Conservation (phyloP, 345 rosid genomes). For the Heritiera fomes region DNA sequence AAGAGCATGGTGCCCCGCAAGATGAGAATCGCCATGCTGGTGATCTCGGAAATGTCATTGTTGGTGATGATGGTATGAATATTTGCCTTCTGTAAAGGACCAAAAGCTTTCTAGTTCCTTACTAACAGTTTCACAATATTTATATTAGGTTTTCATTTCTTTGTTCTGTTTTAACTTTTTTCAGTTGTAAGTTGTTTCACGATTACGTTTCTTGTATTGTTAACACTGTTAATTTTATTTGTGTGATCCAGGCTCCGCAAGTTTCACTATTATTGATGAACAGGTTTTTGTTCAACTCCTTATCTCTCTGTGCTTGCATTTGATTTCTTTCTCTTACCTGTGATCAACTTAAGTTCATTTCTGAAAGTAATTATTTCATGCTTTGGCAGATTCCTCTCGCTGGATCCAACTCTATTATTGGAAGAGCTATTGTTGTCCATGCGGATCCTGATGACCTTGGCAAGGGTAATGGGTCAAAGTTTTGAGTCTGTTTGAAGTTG, state of each 20-base stretch:
- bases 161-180: not conserved
- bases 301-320: not conserved
- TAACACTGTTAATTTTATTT: conserved; percentile 13
- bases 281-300: conserved; percentile 41
- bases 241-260: conserved; percentile 58
- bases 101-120: not conserved
- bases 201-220: not conserved
- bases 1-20: conserved; percentile 89
- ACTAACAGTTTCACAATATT: not conserved
- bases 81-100: not conserved
- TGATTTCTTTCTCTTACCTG: conserved; percentile 6
- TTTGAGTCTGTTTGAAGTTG: not conserved
- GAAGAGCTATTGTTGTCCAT: conserved; percentile 95
- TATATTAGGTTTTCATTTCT: not conserved
- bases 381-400: conserved; percentile 68
- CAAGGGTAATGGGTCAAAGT: conserved; percentile 56
- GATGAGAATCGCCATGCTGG: conserved; percentile 94
- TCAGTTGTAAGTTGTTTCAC: not conserved
- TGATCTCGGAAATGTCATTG: conserved; percentile 80
- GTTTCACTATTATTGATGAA: conserved; percentile 57
- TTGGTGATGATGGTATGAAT: conserved; percentile 72
- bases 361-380: not conserved
- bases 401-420: conserved; percentile 76
- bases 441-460: conserved; percentile 96
- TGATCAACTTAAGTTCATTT: not conserved